Base-by-base conservation (phyloP, 2,329 filamentous ascomycete genomes). In the Botryotinia convoluta region DNA sequence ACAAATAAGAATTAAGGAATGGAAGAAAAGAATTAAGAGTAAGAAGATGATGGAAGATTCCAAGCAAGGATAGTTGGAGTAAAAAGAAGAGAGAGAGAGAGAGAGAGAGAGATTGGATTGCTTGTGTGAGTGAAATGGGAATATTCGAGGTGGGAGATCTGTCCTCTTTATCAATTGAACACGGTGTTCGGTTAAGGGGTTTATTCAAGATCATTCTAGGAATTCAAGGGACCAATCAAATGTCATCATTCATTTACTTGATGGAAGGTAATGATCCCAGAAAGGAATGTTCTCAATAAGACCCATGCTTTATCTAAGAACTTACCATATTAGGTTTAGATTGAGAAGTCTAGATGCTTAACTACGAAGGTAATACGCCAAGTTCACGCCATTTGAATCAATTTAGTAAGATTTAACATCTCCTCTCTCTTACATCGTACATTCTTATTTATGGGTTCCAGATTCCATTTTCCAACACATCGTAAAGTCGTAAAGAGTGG, bases 141-240 rank as follows among this genome's bases (percentile, higher is more conserved):
- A 37, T 16, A 29, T 39, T 72, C 39, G 70, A 65, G 60, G 63
- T 44, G 72, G 72, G 72, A 73, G 60, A 73, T 73, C 45, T 73
- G 72, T 69, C 72, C 72, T 73, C 72, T 73, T 73, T 73, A 73
- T 73, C 67, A 71, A n/a, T 54, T 71, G 48, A 57, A 71, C 67
- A 71, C 72, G 35, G 72, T 73, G 67, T 73, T 63, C 65, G 67
- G 57, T 64, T 59, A 71, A 65, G 45, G 67, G 72, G 59, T 35
- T 32, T 22, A 59, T 60, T 60, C 51, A 57, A 18, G 18, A 35
- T 29, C 22, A 54, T 37, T 57, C 32, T 61, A 26, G 59, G 37
- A n/a, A 29, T n/a, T 16, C 6, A 18, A 10, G 44, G 22, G 18
- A 69, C 45, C 45, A 69, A 54, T 22, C 32, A 39, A 0, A 26